Percentiles rank a stretch among this genome's conserved stretches.
Evolutionary conservation across 805 yeast genomes (phyloP).

Genomic region (Cyberlindnera nakhonratchasimensis): DNA sequence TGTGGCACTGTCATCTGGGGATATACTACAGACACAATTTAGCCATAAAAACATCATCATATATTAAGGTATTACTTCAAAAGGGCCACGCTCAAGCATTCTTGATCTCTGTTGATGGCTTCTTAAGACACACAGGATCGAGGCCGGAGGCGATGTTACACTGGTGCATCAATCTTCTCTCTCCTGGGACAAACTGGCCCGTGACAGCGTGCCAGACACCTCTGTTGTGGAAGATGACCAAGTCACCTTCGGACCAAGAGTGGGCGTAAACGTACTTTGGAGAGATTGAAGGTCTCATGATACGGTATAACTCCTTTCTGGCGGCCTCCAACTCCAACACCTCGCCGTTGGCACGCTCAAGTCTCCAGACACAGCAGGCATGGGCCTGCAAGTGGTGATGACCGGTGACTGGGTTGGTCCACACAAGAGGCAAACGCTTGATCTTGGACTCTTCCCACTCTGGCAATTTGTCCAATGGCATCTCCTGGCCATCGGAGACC

Average conservation of each 20-base stretch:
- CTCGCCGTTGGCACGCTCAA: slow-evolving; percentile 54
- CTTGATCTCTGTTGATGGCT: slow-evolving; percentile 11
- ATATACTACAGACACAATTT: too few relatives aligned
- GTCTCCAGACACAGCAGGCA: slow-evolving; percentile 77
- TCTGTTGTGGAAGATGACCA: slow-evolving; percentile 81
- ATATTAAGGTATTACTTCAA: too few relatives aligned
- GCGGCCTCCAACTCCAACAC: slow-evolving; percentile 67
- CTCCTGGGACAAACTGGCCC: slow-evolving; percentile 78
- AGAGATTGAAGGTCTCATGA: slow-evolving; percentile 84
- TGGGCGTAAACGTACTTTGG: slow-evolving; percentile 77
- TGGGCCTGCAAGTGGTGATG: slow-evolving; percentile 83
- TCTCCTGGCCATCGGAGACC: slow-evolving; percentile 75
- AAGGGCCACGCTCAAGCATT: slow-evolving; percentile 1
- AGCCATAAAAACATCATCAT: too few relatives aligned
- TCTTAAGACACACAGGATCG: slow-evolving; percentile 49
- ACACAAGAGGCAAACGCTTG: slow-evolving; percentile 78
- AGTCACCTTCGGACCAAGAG: slow-evolving; percentile 79
- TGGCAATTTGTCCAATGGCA: slow-evolving; percentile 64
- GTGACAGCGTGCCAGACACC: slow-evolving; percentile 93
- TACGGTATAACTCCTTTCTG: slow-evolving; percentile 61
- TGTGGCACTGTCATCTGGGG: too few relatives aligned
- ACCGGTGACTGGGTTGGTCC: slow-evolving; percentile 88
- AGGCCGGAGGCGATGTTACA: slow-evolving; percentile 83
- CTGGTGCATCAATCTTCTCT: slow-evolving; percentile 86
- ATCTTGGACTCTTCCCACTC: slow-evolving; percentile 78